A percentile compares a stretch with the other conserved stretches of the same genome.
phyloP scores from a whole-genome alignment of 2,329 filamentous ascomycete genomes.

The Macroventuria anomochaeta region DNA sequence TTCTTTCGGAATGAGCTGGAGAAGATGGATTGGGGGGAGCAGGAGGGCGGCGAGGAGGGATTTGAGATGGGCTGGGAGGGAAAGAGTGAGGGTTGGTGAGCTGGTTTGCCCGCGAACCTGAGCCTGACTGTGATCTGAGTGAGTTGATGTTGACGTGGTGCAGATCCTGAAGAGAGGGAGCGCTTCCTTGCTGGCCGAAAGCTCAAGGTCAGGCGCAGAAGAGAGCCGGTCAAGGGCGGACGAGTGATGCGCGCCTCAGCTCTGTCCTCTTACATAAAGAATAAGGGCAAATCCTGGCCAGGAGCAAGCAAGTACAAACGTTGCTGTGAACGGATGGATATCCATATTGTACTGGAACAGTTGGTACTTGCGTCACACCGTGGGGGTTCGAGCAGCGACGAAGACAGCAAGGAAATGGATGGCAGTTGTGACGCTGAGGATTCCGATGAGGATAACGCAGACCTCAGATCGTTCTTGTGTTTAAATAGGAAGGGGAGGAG shows the following conservation, averaged over 20 bases:
- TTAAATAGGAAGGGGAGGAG: neutral
- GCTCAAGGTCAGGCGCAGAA: neutral
- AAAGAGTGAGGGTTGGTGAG: slow-evolving; percentile 42
- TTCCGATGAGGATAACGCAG: neutral
- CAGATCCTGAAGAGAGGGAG: neutral
- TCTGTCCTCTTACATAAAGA: neutral
- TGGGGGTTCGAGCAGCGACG: neutral
- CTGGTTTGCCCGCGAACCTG: neutral
- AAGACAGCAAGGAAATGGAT: neutral
- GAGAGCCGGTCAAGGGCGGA: neutral
- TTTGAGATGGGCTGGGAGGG: slow-evolving; percentile 33
- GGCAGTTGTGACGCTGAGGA: neutral
- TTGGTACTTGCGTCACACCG: neutral
- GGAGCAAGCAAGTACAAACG: neutral
- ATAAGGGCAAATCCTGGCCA: neutral
- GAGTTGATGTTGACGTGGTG: neutral
- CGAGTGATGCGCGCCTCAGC: neutral
- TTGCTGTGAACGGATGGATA: neutral
- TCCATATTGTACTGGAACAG: neutral
- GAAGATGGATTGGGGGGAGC: slow-evolving; percentile 55
- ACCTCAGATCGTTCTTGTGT: neutral
- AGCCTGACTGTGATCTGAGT: neutral
- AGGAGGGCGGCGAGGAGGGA: slow-evolving; percentile 32
- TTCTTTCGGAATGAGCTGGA: slow-evolving; percentile 59
- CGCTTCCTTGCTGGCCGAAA: neutral